These are phyloP conservation scores for Helichrysum umbraculigerum DNA, from an alignment of 129 eudicot genomes.

Conservation along the genomic window DNA sequence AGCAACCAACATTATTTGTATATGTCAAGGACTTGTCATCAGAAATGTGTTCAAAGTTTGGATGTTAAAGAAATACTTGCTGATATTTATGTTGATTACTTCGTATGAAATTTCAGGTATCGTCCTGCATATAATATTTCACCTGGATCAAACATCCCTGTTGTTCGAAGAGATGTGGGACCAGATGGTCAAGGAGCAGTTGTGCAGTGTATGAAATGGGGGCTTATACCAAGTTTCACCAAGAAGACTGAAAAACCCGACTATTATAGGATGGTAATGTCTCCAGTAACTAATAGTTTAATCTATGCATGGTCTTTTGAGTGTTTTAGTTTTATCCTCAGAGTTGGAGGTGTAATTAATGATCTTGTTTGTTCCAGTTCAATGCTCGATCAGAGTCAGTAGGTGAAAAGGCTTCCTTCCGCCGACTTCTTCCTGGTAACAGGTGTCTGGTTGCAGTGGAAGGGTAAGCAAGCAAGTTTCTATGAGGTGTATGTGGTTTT, in stretches of 20 bases:
- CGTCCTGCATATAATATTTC: slow-evolving; percentile 83
- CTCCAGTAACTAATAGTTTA: slow-evolving; percentile 1
- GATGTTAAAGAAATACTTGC: slow-evolving; percentile 15
- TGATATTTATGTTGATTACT: slow-evolving; percentile 1
- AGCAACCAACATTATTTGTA: slow-evolving; percentile 12
- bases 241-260: slow-evolving; percentile 89
- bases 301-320: neutral
- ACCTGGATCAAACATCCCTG: slow-evolving; percentile 80
- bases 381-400: slow-evolving; percentile 93
- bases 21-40: neutral
- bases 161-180: slow-evolving; percentile 67
- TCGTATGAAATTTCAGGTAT: slow-evolving; percentile 45
- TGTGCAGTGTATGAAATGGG: slow-evolving; percentile 99
- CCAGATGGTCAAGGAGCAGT: slow-evolving; percentile 54
- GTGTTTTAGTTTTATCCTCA: slow-evolving; percentile 6
- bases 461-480: slow-evolving; percentile 54
- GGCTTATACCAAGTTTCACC: slow-evolving; percentile 91
- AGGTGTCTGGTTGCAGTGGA: slow-evolving; percentile 90
- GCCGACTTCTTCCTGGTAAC: slow-evolving; percentile 81
- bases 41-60: slow-evolving; percentile 1
- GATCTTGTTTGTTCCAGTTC: slow-evolving; percentile 51
- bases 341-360: neutral
- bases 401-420: slow-evolving; percentile 87
- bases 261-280: slow-evolving; percentile 83
- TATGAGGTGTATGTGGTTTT: neutral